Base-by-base conservation (phyloP, 805 yeast species). In the Jamesozyma piceae region DNA sequence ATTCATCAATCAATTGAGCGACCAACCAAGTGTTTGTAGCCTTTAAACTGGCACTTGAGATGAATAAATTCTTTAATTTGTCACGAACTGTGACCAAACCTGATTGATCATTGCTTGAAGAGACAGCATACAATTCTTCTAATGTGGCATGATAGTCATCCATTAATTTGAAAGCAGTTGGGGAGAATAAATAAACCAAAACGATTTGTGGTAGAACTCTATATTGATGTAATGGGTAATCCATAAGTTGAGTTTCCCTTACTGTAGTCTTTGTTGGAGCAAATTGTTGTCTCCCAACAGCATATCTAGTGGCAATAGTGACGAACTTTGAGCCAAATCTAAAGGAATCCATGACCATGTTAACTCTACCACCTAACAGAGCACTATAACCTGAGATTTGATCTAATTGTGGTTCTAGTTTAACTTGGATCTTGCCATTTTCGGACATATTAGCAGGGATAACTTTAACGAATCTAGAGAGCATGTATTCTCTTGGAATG, bases 1-100 rank as follows among this genome's bases (percentile, higher is more conserved):
- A 76, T 66, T 88, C 89, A 60, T 87, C 95, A 57, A 89, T 88
- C 52, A 83, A 70, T 46, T 74, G 75, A 33, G 88, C 79, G 27
- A 86, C 75, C 34, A 79, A 71, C 96, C 96, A 89, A 32, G 97
- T 89, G 49, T 81, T 77, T 30, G 95, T 79, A 3, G 95, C 88
- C 64, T 89, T 89, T 58, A 87, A 72, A 34, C 95, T 81, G 8
- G 94, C 96, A 27, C 94, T 82, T 44, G 82, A 80, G 32, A 84
- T 80, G 63, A 89, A 89, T 45, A 89, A 68, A 38, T 80, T 77
- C 65, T 89, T 88, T 62, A 85, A 73, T 41, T 74, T 76, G 24
- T 48, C 42, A 38, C 61, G 54, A 10, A 61, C 65, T 2, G 36
- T 43, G 13, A 82, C 71, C 17, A 33, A 38, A n/a, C n/a, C n/a